Conservation (phyloP, 179 eudicot species). For the Heliamphora pulchella region DNA sequence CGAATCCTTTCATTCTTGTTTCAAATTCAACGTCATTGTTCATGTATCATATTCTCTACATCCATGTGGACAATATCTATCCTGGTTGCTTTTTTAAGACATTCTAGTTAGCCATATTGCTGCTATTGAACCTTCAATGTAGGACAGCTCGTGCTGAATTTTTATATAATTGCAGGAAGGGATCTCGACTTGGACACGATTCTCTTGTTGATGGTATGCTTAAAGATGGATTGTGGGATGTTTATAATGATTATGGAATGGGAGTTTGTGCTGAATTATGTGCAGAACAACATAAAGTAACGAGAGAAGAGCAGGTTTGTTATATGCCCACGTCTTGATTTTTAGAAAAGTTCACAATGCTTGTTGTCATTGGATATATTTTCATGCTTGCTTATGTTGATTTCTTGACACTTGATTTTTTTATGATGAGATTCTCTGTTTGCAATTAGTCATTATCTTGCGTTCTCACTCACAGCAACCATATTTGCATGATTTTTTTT, state of each 20-base stretch:
- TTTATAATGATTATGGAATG: constrained; percentile 80
- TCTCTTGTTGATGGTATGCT: constrained; percentile 90
- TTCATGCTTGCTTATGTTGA: not conserved
- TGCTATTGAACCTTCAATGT: not conserved
- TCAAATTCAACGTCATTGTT: not conserved
- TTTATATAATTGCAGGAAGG: constrained; percentile 48
- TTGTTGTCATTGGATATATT: not conserved
- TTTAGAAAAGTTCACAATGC: not conserved
- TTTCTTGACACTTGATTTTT: not conserved
- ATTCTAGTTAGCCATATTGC: not conserved
- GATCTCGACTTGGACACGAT: constrained; percentile 95
- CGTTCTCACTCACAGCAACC: too few relatives aligned
- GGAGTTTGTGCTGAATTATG: constrained; percentile 91
- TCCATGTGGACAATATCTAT: not conserved
- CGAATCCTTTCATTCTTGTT: not conserved
- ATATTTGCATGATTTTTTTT: not conserved
- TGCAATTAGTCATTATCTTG: not conserved
- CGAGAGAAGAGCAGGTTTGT: constrained; percentile 84
- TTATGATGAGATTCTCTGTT: not conserved
- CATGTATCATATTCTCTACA: not conserved
- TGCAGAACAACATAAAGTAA: constrained; percentile 60
- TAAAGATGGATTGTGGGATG: constrained; percentile 97
- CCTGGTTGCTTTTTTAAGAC: not conserved
- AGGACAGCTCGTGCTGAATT: constrained; percentile 6
- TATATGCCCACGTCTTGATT: not conserved